Percentiles rank a stretch among this genome's conserved stretches.
Evolutionary conservation across 179 eudicot species (phyloP).

Genomic region (Drosera spatulata): DNA sequence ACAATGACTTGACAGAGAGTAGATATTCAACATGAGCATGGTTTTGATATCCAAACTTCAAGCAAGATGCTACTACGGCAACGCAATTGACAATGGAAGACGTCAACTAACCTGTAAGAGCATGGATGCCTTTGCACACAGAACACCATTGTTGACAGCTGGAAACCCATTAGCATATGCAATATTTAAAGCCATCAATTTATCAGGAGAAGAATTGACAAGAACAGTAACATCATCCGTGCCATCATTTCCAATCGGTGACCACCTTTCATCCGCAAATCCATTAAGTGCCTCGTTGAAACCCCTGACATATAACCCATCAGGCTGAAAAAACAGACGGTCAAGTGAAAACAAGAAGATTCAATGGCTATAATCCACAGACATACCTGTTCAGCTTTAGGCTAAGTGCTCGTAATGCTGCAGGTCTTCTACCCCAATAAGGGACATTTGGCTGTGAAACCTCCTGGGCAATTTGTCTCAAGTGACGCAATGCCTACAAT

Average conservation of each 20-base stretch:
- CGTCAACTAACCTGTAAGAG: conserved; percentile 59
- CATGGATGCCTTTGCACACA: conserved; percentile 98
- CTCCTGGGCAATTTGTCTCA: conserved; percentile 90
- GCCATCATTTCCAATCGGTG: conserved; percentile 59
- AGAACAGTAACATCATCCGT: conserved; percentile 79
- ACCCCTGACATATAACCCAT: conserved; percentile 6
- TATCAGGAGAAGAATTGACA: conserved; percentile 46
- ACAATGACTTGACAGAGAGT: no score
- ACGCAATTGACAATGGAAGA: no score
- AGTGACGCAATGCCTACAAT: conserved; percentile 64
- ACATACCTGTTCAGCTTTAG: conserved; percentile 79
- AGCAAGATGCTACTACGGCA: no score
- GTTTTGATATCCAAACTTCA: no score
- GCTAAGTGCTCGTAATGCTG: conserved; percentile 82
- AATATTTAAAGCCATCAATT: conserved; percentile 8
- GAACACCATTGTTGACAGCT: conserved; percentile 45
- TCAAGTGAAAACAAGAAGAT: no score
- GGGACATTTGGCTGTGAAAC: conserved; percentile 72
- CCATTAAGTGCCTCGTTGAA: conserved; percentile 33
- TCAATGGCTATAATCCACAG: no score
- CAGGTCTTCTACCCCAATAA: conserved; percentile 86
- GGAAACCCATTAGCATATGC: no score
- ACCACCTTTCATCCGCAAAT: conserved; percentile 91
- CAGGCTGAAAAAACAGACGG: background rate
- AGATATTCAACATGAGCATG: no score